Evolutionary conservation across 352 stramenopile genomes (phyloP).

Genomic region (Achlya hypogyna): DNA sequence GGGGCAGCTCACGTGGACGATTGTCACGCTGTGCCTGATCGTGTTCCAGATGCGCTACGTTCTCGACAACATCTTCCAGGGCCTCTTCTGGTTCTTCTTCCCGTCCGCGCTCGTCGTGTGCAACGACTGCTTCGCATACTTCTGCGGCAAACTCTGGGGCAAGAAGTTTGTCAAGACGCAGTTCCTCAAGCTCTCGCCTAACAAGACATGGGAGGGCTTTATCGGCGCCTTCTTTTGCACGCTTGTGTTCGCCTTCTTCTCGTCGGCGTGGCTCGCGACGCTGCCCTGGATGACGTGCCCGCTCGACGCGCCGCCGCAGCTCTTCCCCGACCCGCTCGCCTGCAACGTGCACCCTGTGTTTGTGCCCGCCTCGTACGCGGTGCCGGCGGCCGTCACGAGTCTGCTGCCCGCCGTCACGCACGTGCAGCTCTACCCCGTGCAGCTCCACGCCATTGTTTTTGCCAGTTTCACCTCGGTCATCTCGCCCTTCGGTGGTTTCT

Average conservation of each 20-base stretch:
- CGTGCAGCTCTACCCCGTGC: constrained; percentile 80
- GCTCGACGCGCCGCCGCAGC: constrained; percentile 60
- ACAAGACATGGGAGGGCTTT: constrained; percentile 99
- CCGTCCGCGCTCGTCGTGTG: constrained; percentile 90
- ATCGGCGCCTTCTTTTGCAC: constrained; percentile 95
- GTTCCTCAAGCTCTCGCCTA: constrained; percentile 91
- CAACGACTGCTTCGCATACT: constrained; percentile 95
- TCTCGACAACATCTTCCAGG: constrained; percentile 95
- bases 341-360: constrained; percentile 62
- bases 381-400: constrained; percentile 69
- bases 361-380: constrained; percentile 39
- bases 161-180: constrained; percentile 90
- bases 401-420: constrained; percentile 55
- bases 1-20: constrained; percentile 95
- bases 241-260: constrained; percentile 90
- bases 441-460: constrained; percentile 94
- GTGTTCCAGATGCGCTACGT: constrained; percentile 97
- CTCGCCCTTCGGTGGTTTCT: constrained; percentile 98
- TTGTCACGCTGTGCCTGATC: constrained; percentile 90
- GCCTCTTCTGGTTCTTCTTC: constrained; percentile 93
- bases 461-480: constrained; percentile 95
- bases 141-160: constrained; percentile 80
- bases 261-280: constrained; percentile 83
- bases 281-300: constrained; percentile 94
- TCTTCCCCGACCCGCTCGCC: constrained; percentile 58